phyloP scores from a whole-genome alignment of 2,329 filamentous ascomycete genomes.

The Verticillium zaregamsianum region DNA sequence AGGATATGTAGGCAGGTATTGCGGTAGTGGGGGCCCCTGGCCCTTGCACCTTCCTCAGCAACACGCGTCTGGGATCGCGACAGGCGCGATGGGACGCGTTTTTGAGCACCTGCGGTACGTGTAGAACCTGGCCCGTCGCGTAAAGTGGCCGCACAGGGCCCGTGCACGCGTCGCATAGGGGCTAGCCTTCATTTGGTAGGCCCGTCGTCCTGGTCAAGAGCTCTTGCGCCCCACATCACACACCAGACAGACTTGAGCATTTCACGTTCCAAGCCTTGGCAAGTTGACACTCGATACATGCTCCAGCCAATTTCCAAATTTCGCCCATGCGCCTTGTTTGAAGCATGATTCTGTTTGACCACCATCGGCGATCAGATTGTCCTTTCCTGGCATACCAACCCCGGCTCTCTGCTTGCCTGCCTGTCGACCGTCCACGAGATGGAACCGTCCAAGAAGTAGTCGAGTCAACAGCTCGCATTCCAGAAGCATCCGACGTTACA shows the following conservation, averaged over 20 bases:
- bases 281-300: neutral
- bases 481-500: no score
- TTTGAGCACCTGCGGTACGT: neutral
- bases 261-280: neutral
- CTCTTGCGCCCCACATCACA: neutral
- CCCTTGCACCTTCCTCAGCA: neutral
- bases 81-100: neutral
- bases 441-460: neutral
- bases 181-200: neutral
- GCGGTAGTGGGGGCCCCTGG: neutral
- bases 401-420: neutral
- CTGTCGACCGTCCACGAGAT: neutral
- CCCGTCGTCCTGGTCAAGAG: neutral
- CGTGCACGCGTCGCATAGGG: neutral
- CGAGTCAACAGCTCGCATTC: no score
- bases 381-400: neutral
- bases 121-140: neutral
- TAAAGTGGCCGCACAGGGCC: conserved; percentile 1
- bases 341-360: neutral
- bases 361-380: neutral
- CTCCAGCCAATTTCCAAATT: neutral
- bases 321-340: neutral
- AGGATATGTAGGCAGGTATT: neutral
- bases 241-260: neutral
- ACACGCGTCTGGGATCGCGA: neutral